phyloP scores from a whole-genome alignment of 2,329 filamentous ascomycete species.

The Aspergillus sp. region DNA sequence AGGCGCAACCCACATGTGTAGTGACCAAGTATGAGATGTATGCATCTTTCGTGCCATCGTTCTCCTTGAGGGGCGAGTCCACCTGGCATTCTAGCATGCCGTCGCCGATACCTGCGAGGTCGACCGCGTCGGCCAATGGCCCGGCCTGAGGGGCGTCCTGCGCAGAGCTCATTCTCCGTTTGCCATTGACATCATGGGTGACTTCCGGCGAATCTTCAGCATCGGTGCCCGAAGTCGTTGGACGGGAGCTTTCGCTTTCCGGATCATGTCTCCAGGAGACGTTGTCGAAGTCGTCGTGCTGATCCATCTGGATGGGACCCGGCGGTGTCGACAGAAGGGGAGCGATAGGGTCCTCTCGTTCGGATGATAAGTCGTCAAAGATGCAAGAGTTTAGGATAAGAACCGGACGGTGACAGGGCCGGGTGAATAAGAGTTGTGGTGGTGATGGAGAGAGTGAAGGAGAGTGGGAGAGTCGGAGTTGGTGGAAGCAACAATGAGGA shows the following conservation, averaged over 20 bases:
- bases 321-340: constrained; percentile 3
- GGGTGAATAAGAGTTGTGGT: constrained; percentile 1
- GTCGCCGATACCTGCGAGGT: constrained; percentile 64
- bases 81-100: constrained; percentile 84
- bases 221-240: constrained; percentile 43
- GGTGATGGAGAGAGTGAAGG: constrained; percentile 2
- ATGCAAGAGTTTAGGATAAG: not conserved
- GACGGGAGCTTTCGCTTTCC: constrained; percentile 47
- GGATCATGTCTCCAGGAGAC: constrained; percentile 72
- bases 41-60: constrained; percentile 92
- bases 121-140: constrained; percentile 53
- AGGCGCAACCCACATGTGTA: constrained; percentile 65
- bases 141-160: constrained; percentile 50
- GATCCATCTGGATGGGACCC: constrained; percentile 36
- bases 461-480: constrained; percentile 2
- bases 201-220: constrained; percentile 33
- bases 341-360: not conserved
- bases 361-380: not conserved
- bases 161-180: constrained; percentile 47
- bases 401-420: not conserved
- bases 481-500: constrained; percentile 8
- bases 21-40: constrained; percentile 96
- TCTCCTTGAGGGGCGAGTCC: constrained; percentile 84
- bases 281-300: constrained; percentile 73
- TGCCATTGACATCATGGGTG: constrained; percentile 46